Evolutionary conservation across 306 rosid species (phyloP), one percentile per base, ranked within the genome.

Genomic region (Carpinus fangiana): DNA sequence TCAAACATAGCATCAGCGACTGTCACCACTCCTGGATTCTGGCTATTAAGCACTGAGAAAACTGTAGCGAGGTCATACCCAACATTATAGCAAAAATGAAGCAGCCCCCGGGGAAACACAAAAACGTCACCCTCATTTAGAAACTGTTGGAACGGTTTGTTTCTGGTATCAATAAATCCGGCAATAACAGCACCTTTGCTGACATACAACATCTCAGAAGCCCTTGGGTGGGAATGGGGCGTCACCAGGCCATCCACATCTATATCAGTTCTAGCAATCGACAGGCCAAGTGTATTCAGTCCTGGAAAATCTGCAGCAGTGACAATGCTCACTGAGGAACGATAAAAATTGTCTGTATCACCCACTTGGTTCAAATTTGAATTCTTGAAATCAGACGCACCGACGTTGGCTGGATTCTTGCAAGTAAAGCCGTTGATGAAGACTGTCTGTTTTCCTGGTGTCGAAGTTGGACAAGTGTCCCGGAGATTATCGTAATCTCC

Each of bases 351-450:
- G 76, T 84, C 84, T 18, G 85, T 85, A 8, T 87, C 16, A 31
- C 92, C 96, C 0, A 82, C 41, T 3, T 76, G 65, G 43, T 72
- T 87, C 73, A 94, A 61, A 53, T 88, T 84, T 11, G 82, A 73
- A 45, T 88, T 77, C 82, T 84, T 90, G 87, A 94, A 94, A 81
- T 92, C 89, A 5, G 87, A 83, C 13, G 90, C 79, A 7, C 12
- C 68, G 62, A 74, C 73, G 76, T 66, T 76, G 2, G 79, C 18
- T 77, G 88, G 91, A 73, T 76, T 80, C 82, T 94, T 84, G 84
- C 98, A 94, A n/a, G 87, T 86, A 36, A 92, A 79, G 65, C 97
- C 96, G 76, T 92, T 90, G 85, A 92, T 84, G 85, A 89, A 93
- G 74, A 78, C 56, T 13, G 71, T 61, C 46, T 83, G 88, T 47